Conservation (phyloP, 2,329 filamentous ascomycete species). For the Monosporascus sp. region DNA sequence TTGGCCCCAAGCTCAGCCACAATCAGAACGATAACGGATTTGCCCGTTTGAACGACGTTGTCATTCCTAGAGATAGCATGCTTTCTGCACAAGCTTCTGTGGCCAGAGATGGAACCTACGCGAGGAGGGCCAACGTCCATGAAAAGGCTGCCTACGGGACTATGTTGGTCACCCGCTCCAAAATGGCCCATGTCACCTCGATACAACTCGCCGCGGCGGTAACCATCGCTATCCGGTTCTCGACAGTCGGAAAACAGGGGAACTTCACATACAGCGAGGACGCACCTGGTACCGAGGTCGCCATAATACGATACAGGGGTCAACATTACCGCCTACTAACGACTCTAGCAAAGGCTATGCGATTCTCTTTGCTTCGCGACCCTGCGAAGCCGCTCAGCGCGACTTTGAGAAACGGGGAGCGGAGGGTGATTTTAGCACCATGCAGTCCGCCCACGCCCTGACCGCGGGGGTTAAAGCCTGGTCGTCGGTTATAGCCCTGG, state of each 20-base stretch:
- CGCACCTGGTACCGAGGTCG: slow-evolving; percentile 8
- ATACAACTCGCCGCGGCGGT: slow-evolving; percentile 27
- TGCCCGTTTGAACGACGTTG: slow-evolving; percentile 26
- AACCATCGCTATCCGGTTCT: slow-evolving; percentile 30
- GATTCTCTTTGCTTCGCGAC: slow-evolving; percentile 16
- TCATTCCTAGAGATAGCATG: slow-evolving; percentile 28
- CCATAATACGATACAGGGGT: slow-evolving; percentile 22
- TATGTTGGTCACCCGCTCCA: slow-evolving; percentile 27
- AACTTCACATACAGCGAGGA: slow-evolving; percentile 1
- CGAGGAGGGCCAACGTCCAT: slow-evolving; percentile 16
- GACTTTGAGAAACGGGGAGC: background rate
- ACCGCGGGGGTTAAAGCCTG: slow-evolving; percentile 25
- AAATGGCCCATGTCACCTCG: slow-evolving; percentile 21
- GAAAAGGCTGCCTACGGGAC: slow-evolving; percentile 28
- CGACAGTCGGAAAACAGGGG: slow-evolving; percentile 21
- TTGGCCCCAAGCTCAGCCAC: slow-evolving; percentile 22
- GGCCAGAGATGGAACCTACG: slow-evolving; percentile 24
- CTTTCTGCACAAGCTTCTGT: slow-evolving; percentile 25
- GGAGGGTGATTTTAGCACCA: background rate
- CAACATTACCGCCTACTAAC: slow-evolving; percentile 23
- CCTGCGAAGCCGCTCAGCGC: slow-evolving; percentile 3
- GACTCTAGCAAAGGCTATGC: slow-evolving; percentile 22
- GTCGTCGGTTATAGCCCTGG: slow-evolving; percentile 17
- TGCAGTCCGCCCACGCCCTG: slow-evolving; percentile 21
- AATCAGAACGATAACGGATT: slow-evolving; percentile 29